Evolutionary conservation across 78 protist species (phyloP).

Genomic region (Tieghemostelium lacteum): DNA sequence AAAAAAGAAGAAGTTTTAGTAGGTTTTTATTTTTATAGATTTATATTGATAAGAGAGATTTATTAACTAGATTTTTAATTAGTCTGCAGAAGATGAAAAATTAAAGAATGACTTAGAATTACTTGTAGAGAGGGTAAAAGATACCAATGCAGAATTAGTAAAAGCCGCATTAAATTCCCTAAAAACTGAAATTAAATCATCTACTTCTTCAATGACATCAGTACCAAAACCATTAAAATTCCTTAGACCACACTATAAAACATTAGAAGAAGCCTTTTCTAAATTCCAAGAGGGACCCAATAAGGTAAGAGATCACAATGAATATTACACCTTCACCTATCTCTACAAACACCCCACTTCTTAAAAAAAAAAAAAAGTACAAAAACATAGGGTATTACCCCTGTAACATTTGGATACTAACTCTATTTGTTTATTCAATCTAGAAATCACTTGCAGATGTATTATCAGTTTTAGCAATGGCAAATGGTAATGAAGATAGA

Average conservation of each 20-base stretch:
- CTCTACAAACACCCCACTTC: too few species aligned
- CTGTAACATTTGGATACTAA: too few species aligned
- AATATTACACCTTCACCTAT: too few species aligned
- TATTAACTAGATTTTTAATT: not conserved
- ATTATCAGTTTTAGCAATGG: conserved; percentile 96
- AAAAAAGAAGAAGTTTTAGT: conserved; percentile 65
- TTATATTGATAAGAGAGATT: not conserved
- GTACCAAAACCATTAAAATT: conserved; percentile 99
- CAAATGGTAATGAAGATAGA: conserved; percentile 81
- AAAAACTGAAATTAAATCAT: conserved; percentile 81
- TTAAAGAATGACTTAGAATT: conserved; percentile 84
- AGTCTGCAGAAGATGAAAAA: conserved; percentile 88
- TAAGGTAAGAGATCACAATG: conserved; percentile 51
- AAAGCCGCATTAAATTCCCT: conserved; percentile 74
- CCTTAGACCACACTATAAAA: conserved; percentile 89
- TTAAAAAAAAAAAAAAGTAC: not conserved
- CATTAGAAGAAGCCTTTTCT: conserved; percentile 54
- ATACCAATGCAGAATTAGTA: conserved; percentile 43
- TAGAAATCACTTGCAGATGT: conserved; percentile 86
- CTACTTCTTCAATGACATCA: conserved; percentile 96
- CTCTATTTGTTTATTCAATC: not conserved
- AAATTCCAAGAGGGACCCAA: not conserved
- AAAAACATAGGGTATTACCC: too few species aligned
- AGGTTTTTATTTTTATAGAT: conserved; percentile 9
- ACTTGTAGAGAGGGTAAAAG: conserved; percentile 70